Evolutionary conservation across 75 land plant genomes (phyloP).

Genomic region (Pinus tabuliformis): DNA sequence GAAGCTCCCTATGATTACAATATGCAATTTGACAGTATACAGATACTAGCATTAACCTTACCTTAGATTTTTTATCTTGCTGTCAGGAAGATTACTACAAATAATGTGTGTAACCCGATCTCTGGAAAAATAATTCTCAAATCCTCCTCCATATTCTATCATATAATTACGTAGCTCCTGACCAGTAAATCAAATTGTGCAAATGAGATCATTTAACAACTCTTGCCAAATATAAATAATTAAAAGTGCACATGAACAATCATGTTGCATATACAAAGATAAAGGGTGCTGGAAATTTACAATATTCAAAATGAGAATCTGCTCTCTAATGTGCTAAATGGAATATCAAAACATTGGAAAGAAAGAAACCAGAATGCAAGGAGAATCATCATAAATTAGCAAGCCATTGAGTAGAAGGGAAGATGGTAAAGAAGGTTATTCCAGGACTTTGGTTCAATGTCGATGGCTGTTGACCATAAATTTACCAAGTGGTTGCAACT

Average conservation of each 20-base stretch:
- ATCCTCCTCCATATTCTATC: conserved; percentile 84
- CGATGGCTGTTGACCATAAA: no score
- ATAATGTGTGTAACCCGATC: conserved; percentile 86
- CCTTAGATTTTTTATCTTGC: conserved; percentile 91
- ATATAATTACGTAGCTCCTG: conserved; percentile 85
- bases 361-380: neutral
- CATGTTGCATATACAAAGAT: neutral
- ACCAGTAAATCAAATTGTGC: conserved; percentile 8
- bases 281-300: no score
- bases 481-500: no score
- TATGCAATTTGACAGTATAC: no score
- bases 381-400: neutral
- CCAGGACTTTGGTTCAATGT: no score
- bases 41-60: conserved; percentile 11
- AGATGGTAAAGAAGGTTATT: no score
- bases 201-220: neutral
- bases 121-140: conserved; percentile 90
- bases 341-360: neutral
- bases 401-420: neutral
- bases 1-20: no score
- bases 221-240: neutral
- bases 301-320: neutral
- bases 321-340: neutral
- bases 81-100: conserved; percentile 92
- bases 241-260: neutral